Conservation (phyloP, 2,329 filamentous ascomycete genomes). For the Sclerotinia glacialis region DNA sequence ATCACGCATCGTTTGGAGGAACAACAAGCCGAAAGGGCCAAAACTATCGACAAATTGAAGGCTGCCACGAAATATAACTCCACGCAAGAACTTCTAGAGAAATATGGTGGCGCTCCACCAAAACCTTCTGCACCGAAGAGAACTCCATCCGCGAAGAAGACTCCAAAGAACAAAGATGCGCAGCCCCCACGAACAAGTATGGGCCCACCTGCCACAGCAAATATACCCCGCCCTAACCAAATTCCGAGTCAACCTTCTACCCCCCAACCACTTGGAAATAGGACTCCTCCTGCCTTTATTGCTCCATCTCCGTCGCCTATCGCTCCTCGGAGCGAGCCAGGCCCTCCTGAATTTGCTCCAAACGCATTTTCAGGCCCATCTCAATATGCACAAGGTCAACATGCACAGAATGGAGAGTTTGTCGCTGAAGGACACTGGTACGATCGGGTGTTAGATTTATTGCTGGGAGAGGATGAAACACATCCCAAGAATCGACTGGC, state of each 20-base stretch:
- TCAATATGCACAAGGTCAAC: conserved; percentile 35
- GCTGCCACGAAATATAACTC: conserved; percentile 94
- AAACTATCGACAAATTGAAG: conserved; percentile 92
- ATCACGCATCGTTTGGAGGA: conserved; percentile 68
- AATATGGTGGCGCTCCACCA: conserved; percentile 67
- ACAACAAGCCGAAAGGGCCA: conserved; percentile 73
- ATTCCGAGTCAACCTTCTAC: conserved; percentile 32
- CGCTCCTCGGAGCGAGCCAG: conserved; percentile 28
- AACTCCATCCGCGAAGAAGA: conserved; percentile 32
- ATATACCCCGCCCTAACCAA: conserved; percentile 49
- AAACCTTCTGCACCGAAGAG: conserved; percentile 32
- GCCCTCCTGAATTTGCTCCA: conserved; percentile 66
- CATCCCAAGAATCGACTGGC: conserved; percentile 86
- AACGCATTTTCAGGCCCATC: conserved; percentile 57
- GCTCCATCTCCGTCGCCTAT: conserved; percentile 28
- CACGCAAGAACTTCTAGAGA: conserved; percentile 87
- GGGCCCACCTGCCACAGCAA: conserved; percentile 60
- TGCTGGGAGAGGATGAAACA: conserved; percentile 93
- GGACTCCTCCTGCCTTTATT: conserved; percentile 9
- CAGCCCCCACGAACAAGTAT: conserved; percentile 47
- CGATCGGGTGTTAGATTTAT: conserved; percentile 85
- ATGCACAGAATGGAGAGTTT: conserved; percentile 30
- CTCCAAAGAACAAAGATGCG: conserved; percentile 28
- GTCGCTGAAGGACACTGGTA: conserved; percentile 69
- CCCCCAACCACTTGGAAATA: conserved; percentile 26